Conservation (phyloP, 1,284 basidiomycete genomes). For the Boletellus deceptivus region DNA sequence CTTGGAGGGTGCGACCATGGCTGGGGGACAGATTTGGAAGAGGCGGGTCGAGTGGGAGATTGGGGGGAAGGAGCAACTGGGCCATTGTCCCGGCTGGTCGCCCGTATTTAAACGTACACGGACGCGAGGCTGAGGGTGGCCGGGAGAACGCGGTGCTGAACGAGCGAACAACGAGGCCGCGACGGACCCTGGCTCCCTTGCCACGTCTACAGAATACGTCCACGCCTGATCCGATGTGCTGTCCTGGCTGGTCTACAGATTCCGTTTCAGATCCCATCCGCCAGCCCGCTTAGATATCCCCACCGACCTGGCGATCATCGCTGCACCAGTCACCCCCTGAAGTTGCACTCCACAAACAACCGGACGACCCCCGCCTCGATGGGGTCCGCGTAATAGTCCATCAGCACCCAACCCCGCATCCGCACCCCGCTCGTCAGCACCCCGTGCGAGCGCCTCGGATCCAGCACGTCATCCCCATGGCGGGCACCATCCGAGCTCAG, state of each 20-base stretch:
- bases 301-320: background rate
- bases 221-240: background rate
- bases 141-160: slow-evolving; percentile 12
- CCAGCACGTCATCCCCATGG: background rate
- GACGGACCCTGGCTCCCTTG: background rate
- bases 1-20: slow-evolving; percentile 32
- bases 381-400: slow-evolving; percentile 70
- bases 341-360: slow-evolving; percentile 76
- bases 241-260: background rate
- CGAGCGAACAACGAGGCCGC: slow-evolving; percentile 26
- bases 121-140: slow-evolving; percentile 11
- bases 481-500: slow-evolving; percentile 30
- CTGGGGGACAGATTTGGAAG: background rate
- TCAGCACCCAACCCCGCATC: slow-evolving; percentile 61
- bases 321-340: slow-evolving; percentile 40
- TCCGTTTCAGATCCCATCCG: background rate
- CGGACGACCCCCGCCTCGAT: slow-evolving; percentile 49
- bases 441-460: too few relatives aligned
- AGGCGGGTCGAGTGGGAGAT: background rate
- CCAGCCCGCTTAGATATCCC: background rate
- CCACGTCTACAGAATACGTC: too few relatives aligned
- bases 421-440: background rate
- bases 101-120: slow-evolving; percentile 29
- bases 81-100: slow-evolving; percentile 2
- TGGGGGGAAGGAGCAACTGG: slow-evolving; percentile 10